phyloP scores from a whole-genome alignment of 2,329 filamentous ascomycete species.

The Microdochium trichocladiopsis region DNA sequence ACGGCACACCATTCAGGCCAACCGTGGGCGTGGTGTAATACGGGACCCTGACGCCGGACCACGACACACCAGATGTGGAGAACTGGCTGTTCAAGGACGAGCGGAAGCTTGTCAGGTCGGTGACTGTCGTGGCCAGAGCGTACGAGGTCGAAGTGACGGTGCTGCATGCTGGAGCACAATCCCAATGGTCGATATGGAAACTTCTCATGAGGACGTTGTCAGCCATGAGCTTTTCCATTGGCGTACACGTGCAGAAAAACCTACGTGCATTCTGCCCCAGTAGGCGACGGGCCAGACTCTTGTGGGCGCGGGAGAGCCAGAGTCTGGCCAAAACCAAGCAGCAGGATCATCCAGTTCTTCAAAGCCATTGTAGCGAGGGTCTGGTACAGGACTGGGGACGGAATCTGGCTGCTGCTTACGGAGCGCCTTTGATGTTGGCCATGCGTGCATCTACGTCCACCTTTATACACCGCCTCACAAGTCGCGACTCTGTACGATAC shows the following conservation, averaged over 20 bases:
- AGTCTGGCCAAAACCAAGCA: neutral
- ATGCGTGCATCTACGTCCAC: too few species aligned
- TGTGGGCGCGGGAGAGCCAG: neutral
- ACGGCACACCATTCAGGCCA: slow-evolving; percentile 6
- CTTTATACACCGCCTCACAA: too few species aligned
- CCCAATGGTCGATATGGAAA: neutral
- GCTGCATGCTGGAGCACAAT: neutral
- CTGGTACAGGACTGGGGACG: neutral
- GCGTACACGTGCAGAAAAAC: too few species aligned
- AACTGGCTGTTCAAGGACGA: slow-evolving; percentile 11
- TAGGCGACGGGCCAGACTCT: neutral
- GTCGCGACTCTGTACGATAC: too few species aligned
- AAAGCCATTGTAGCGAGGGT: neutral
- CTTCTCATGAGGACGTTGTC: too few species aligned
- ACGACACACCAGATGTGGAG: slow-evolving; percentile 10
- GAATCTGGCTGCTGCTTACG: too few species aligned
- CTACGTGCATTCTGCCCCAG: neutral
- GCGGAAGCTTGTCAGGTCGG: slow-evolving; percentile 8
- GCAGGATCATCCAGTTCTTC: neutral
- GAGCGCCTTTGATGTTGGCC: too few species aligned
- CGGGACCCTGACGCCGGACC: slow-evolving; percentile 5
- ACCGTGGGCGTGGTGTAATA: slow-evolving; percentile 8
- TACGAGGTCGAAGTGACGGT: neutral
- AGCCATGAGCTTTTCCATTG: too few species aligned
- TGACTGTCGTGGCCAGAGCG: slow-evolving; percentile 8